These are phyloP conservation scores for Polytrichum commune DNA, from an alignment of 225 moss, liverwort and hornwort genomes.

Conservation along the genomic window DNA sequence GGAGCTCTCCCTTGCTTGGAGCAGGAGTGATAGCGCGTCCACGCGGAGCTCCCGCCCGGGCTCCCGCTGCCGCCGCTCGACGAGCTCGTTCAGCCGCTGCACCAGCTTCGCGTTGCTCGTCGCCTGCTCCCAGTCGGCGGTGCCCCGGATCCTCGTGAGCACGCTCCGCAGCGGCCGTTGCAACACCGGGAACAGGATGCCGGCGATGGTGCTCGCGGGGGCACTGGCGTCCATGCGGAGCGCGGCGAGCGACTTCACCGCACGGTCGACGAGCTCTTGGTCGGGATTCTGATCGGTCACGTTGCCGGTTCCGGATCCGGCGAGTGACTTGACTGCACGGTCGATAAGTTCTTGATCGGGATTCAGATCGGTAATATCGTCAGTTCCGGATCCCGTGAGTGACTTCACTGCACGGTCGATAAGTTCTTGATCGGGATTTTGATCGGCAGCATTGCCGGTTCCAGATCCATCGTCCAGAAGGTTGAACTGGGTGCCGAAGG, in stretches of 20 bases:
- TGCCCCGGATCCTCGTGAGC: slow-evolving; percentile 6
- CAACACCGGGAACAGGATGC: slow-evolving; percentile 18
- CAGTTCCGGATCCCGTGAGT: not conserved
- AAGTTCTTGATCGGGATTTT: slow-evolving; percentile 15
- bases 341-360: slow-evolving; percentile 19
- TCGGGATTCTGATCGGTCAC: slow-evolving; percentile 6
- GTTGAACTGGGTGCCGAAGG: slow-evolving; percentile 23
- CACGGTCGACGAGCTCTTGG: slow-evolving; percentile 13
- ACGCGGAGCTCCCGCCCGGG: slow-evolving; percentile 1
- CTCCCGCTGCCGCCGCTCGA: slow-evolving; percentile 5
- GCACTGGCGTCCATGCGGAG: slow-evolving; percentile 24
- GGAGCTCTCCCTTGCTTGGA: slow-evolving; percentile 10
- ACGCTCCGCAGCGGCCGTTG: slow-evolving; percentile 9
- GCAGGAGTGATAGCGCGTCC: slow-evolving; percentile 22
- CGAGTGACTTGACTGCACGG: too few species aligned
- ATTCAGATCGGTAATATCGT: not conserved
- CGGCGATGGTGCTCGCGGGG: slow-evolving; percentile 19
- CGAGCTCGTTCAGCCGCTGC: slow-evolving; percentile 2
- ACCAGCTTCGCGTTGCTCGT: slow-evolving; percentile 9
- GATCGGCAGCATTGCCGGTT: not conserved
- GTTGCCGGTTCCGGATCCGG: too few species aligned
- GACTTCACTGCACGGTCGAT: slow-evolving; percentile 12
- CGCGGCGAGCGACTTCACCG: slow-evolving; percentile 11
- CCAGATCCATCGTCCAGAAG: slow-evolving; percentile 9
- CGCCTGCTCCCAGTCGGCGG: slow-evolving; percentile 13